Evolutionary conservation across 73 alveolate genomes (phyloP).

Genomic region (Stentor coeruleus): DNA sequence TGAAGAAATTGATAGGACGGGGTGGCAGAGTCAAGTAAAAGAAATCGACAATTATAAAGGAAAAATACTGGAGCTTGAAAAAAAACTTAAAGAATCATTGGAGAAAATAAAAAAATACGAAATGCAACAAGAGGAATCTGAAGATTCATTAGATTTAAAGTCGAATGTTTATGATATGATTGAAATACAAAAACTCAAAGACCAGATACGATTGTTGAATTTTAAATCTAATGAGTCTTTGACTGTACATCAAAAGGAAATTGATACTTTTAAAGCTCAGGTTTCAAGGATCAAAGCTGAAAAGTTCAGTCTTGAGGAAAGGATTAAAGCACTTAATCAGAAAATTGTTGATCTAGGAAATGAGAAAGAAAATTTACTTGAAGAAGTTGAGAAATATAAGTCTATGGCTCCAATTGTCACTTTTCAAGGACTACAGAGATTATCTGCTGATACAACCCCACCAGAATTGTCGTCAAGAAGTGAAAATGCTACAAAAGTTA

Average conservation of each 20-base stretch:
- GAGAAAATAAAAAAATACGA: too few relatives aligned
- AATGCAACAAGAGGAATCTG: background rate
- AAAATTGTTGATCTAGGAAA: background rate
- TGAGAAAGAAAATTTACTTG: background rate
- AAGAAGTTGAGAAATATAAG: background rate
- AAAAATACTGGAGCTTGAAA: too few relatives aligned
- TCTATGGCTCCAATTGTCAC: background rate
- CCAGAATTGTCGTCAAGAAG: background rate
- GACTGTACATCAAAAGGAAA: background rate
- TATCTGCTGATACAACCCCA: background rate
- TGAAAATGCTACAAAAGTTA: background rate
- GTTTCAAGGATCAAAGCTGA: background rate
- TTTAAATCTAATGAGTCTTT: background rate
- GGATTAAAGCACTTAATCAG: background rate
- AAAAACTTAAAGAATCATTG: too few relatives aligned
- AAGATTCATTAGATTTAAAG: too few relatives aligned
- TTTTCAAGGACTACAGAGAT: background rate
- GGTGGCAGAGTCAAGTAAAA: too few relatives aligned
- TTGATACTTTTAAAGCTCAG: background rate
- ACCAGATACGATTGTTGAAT: background rate
- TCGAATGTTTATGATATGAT: background rate
- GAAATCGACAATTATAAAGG: too few relatives aligned
- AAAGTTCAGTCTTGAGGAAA: slow-evolving; percentile 6
- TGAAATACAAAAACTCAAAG: background rate
- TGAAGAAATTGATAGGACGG: too few relatives aligned